Evolutionary conservation across 1,284 basidiomycete genomes (phyloP).

Genomic region (Microbotryum violaceum): DNA sequence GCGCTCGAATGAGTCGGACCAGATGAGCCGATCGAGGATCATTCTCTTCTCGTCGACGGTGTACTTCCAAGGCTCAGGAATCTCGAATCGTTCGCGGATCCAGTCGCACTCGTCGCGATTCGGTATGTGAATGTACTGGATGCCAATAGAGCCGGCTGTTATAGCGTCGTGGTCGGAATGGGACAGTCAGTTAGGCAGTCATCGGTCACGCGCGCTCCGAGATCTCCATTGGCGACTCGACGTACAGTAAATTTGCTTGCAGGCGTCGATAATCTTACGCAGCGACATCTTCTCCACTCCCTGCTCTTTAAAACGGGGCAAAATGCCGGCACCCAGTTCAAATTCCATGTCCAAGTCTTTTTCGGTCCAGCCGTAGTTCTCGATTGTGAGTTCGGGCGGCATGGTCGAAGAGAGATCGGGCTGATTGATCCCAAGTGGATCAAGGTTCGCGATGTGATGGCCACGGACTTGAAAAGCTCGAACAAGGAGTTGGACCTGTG

Average conservation of each 20-base stretch:
- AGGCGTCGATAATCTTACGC: constrained; percentile 83
- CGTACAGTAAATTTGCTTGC: constrained; percentile 92
- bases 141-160: constrained; percentile 80
- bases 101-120: constrained; percentile 99
- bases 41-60: constrained; percentile 96
- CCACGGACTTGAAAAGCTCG: constrained; percentile 98
- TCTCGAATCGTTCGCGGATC: constrained; percentile 94
- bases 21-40: constrained; percentile 97
- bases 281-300: constrained; percentile 79
- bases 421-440: constrained; percentile 87
- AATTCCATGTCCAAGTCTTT: constrained; percentile 91
- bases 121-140: constrained; percentile 97
- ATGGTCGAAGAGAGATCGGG: constrained; percentile 68
- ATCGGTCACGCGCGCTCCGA: neutral
- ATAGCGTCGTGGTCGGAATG: no score
- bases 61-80: constrained; percentile 97
- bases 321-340: constrained; percentile 85
- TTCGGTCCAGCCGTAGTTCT: constrained; percentile 90
- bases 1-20: constrained; percentile 98
- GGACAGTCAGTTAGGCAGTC: neutral
- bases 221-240: constrained; percentile 5
- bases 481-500: constrained; percentile 85
- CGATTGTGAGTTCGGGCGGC: constrained; percentile 82
- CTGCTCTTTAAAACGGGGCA: constrained; percentile 86
- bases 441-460: constrained; percentile 90